phyloP scores from a whole-genome alignment of 169 alveolate species.

The Plasmodium berghei region DNA sequence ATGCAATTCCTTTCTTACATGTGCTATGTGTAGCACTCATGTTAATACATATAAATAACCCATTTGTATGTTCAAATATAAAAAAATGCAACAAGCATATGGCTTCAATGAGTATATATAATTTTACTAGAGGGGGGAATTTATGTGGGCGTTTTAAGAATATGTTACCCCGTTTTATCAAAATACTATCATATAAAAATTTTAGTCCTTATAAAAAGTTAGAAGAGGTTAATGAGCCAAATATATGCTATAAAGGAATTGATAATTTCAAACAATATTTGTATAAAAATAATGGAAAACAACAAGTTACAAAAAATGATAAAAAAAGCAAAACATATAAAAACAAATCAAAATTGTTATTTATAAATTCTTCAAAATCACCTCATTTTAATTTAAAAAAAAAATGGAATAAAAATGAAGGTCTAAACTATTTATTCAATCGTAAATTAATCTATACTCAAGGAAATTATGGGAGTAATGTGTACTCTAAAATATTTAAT shows the following conservation, averaged over 20 bases:
- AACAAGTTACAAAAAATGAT: not conserved
- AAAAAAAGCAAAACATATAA: not conserved
- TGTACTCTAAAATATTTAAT: too few species aligned
- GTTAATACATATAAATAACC: constrained; percentile 4
- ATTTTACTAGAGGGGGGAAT: not conserved
- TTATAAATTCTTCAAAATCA: constrained; percentile 23
- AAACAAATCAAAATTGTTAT: constrained; percentile 11
- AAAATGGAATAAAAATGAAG: not conserved
- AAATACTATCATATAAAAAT: not conserved
- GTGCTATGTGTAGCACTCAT: not conserved
- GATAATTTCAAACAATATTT: too few species aligned
- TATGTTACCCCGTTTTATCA: constrained; percentile 11
- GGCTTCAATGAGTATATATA: constrained; percentile 10
- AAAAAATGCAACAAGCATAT: constrained; percentile 12
- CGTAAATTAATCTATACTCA: too few species aligned
- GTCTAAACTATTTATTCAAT: too few species aligned
- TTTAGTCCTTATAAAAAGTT: too few species aligned
- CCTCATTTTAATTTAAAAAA: constrained; percentile 4
- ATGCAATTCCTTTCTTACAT: not conserved
- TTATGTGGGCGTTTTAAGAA: constrained; percentile 14
- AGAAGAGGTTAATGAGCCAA: too few species aligned
- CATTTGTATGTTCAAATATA: constrained; percentile 2
- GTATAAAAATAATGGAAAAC: not conserved
- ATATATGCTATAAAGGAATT: too few species aligned
- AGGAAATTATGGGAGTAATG: too few species aligned